Base-by-base conservation (phyloP, 352 stramenopile species). In the Pythium graminicola region DNA sequence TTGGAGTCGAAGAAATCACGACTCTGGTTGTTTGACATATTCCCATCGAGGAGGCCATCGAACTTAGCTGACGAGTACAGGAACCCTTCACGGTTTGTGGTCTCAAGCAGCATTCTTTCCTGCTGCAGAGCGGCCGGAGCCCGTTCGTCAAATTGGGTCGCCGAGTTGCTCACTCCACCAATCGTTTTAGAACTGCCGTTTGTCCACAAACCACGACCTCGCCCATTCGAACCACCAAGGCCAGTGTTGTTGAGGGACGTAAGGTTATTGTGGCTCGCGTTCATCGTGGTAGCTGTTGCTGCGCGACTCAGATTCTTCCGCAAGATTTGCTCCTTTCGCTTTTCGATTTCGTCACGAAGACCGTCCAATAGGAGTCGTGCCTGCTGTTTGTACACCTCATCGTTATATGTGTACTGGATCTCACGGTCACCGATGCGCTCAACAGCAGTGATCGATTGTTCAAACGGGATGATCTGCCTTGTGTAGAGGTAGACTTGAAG, bases 401-500 rank as follows among this genome's bases (percentile, higher is more conserved):
- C 79, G 31, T 89, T 63, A 56, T 92, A 92, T 31, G 54, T 50
- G 50, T 91, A 91, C 39, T 51, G 43, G 10, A 81, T 60, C 5
- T 75, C 59, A 67, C 65, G 64, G 59, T 63, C 62, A 29, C 61
- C 73, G 0, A 72, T 49, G 2, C 73, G 61, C 22, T 88, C 57
- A 17, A 87, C 51, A 2, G 52, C 65, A 23, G 67, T 70, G 50
- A 92, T 89, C 5, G 78, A 76, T 4, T 58, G 60, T 42, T 92
- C 78, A 49, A 92, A 92, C 7, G 81, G 81, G 11, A 92, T 73
- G 36, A 89, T 84, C 55, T 92, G 81, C 4, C 81, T 64, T 7
- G 81, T 89, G 60, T 92, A 92, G 57, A 92, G 52, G 44, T 92
- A 92, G 32, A 92, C 81, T 38, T 92, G 81, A 9, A 92, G 54